These are phyloP conservation scores for Penicillium crystallinum DNA, from an alignment of 495 filamentous ascomycete genomes.

Conservation along the genomic window DNA sequence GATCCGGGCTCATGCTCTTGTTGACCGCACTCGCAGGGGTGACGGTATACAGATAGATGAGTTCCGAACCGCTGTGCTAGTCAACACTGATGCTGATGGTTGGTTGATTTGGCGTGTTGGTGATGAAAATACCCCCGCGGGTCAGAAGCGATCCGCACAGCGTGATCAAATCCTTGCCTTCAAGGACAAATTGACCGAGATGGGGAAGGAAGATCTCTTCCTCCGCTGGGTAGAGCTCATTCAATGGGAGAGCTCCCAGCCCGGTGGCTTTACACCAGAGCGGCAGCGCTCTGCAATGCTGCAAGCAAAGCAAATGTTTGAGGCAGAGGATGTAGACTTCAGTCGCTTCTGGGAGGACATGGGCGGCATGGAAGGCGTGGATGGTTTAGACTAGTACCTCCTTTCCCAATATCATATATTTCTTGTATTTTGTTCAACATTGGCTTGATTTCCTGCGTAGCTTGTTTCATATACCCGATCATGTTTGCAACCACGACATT, in stretches of 20 bases:
- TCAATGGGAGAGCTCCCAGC: conserved; percentile 70
- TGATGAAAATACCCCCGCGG: conserved; percentile 50
- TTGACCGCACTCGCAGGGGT: conserved; percentile 45
- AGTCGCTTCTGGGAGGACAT: conserved; percentile 67
- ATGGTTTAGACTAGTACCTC: conserved; percentile 14
- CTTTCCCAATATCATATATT: background rate
- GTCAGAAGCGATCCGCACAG: conserved; percentile 37
- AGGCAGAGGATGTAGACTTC: conserved; percentile 66
- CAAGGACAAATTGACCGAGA: conserved; percentile 59
- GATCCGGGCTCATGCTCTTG: conserved; percentile 59
- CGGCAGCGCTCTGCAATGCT: conserved; percentile 59
- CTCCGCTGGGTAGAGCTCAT: conserved; percentile 81
- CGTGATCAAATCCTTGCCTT: conserved; percentile 64
- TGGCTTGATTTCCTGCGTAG: too few species aligned
- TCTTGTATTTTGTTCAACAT: too few species aligned
- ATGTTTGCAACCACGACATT: too few species aligned
- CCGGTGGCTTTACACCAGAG: conserved; percentile 67
- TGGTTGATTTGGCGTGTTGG: conserved; percentile 58
- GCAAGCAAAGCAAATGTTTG: conserved; percentile 65
- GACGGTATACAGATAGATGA: conserved; percentile 43
- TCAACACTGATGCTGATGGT: conserved; percentile 56
- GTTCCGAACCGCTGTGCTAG: conserved; percentile 61
- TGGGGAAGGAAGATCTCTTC: conserved; percentile 81
- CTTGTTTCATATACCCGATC: background rate
- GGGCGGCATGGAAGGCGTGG: conserved; percentile 59